phyloP scores from a whole-genome alignment of 2,329 filamentous ascomycete species.

The Aureobasidium sp. region DNA sequence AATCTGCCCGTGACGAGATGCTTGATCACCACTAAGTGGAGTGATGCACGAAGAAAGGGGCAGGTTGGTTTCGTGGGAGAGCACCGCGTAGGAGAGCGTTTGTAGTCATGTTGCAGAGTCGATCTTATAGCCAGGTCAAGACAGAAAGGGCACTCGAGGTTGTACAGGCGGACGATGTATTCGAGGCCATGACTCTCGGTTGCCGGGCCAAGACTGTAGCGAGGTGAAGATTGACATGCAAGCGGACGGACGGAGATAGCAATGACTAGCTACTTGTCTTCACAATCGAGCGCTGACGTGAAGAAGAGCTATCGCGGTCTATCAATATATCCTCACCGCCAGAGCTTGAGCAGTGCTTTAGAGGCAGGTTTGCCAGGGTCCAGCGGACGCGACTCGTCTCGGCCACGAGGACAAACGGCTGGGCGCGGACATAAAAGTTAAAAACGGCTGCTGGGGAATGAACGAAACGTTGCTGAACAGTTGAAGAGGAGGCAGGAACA shows the following conservation, averaged over 20 bases:
- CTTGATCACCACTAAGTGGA: background rate
- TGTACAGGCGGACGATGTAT: background rate
- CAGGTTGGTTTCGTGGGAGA: background rate
- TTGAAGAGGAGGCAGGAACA: conserved; percentile 1
- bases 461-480: conserved; percentile 7
- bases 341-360: background rate
- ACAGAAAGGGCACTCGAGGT: background rate
- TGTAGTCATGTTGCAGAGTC: background rate
- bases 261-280: conserved; percentile 6
- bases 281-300: background rate
- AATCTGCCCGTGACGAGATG: background rate
- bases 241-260: background rate
- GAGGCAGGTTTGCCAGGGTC: background rate
- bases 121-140: background rate
- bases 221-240: conserved; percentile 9
- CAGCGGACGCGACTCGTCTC: background rate
- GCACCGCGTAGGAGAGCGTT: background rate
- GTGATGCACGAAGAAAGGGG: background rate
- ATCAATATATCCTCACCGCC: conserved; percentile 6
- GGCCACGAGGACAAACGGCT: background rate
- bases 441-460: conserved; percentile 8
- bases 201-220: background rate
- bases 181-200: background rate
- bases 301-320: background rate
- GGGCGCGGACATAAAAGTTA: background rate